A percentile compares a stretch with the other conserved stretches of the same genome.
Evolutionary conservation across 2,329 filamentous ascomycete species (phyloP).

Genomic region (Apiospora koreana): DNA sequence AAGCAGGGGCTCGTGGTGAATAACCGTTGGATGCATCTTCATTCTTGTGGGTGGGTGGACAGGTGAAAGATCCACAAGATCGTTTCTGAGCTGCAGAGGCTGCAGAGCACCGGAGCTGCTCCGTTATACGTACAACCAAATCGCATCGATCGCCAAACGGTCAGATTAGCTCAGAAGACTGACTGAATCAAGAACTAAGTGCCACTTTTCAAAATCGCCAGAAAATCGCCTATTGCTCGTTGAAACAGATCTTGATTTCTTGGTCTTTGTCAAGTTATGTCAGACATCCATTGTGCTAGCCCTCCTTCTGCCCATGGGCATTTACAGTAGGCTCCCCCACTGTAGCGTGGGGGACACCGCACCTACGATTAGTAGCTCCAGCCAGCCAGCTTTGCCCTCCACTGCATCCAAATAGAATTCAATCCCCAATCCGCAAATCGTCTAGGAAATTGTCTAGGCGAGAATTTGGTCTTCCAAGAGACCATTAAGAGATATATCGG

Average conservation of each 20-base stretch:
- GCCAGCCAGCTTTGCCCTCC: too few species aligned
- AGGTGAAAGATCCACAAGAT: background rate
- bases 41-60: background rate
- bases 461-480: too few species aligned
- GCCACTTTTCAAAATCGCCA: background rate
- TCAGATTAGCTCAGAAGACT: background rate
- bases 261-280: background rate
- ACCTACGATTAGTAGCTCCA: background rate
- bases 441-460: too few species aligned
- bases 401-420: background rate
- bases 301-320: background rate
- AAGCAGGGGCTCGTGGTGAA: background rate
- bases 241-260: background rate
- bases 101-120: background rate
- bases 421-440: too few species aligned
- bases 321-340: too few species aligned
- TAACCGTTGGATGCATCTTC: background rate
- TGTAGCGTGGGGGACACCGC: too few species aligned
- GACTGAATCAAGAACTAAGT: background rate
- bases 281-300: background rate
- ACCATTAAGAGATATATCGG: too few species aligned
- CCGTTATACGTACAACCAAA: background rate
- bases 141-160: background rate
- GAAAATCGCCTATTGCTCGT: background rate
- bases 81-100: background rate